These are phyloP conservation scores for Cystobasidium pallidum DNA, from an alignment of 1,284 basidiomycete species.

Conservation along the genomic window DNA sequence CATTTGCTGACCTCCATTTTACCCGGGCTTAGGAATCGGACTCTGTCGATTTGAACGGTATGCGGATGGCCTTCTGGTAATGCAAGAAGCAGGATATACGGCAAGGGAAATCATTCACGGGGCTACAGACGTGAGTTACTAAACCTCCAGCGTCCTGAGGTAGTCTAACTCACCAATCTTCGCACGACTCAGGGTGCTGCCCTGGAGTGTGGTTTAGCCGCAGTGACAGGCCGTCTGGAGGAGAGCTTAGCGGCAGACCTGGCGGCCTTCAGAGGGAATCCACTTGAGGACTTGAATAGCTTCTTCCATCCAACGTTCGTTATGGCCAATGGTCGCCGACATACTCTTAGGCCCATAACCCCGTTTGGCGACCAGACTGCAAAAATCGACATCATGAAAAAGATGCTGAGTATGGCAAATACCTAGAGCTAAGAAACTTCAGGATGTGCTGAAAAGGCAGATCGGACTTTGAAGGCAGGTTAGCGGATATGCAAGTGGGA, in stretches of 20 bases:
- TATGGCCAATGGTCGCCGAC: constrained; percentile 23
- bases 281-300: constrained; percentile 13
- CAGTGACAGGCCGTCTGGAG: constrained; percentile 8
- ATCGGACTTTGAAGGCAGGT: neutral
- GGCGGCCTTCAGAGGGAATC: constrained; percentile 30
- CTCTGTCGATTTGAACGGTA: constrained; percentile 36
- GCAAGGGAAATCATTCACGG: constrained; percentile 19
- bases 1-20: neutral
- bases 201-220: constrained; percentile 11
- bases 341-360: constrained; percentile 10
- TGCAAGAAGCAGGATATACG: constrained; percentile 32
- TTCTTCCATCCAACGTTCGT: constrained; percentile 20
- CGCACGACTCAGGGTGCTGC: constrained; percentile 21
- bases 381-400: neutral
- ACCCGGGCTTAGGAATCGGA: constrained; percentile 9
- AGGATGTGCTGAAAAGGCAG: no score
- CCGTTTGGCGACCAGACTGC: constrained; percentile 26
- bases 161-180: neutral
- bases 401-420: constrained; percentile 18
- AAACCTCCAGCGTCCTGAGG: neutral
- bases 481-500: neutral
- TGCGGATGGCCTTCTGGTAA: constrained; percentile 15
- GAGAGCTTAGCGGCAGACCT: constrained; percentile 15
- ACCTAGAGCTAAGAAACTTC: no score
- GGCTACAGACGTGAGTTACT: constrained; percentile 17